Evolutionary conservation across 2,329 filamentous ascomycete genomes (phyloP).

Genomic region (Colletotrichum sp.): DNA sequence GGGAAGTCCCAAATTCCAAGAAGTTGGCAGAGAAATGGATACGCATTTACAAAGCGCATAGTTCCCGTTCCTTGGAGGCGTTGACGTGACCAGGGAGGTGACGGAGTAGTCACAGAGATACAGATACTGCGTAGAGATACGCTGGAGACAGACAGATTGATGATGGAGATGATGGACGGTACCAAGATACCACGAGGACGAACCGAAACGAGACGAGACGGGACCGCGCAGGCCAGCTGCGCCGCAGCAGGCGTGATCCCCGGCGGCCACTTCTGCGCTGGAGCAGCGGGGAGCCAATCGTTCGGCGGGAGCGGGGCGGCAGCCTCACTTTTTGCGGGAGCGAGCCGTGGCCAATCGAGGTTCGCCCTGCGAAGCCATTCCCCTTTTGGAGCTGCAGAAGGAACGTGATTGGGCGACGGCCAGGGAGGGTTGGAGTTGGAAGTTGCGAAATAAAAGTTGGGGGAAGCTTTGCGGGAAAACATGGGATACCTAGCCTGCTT

Average conservation of each 20-base stretch:
- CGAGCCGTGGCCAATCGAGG: conserved; percentile 13
- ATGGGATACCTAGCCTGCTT: not conserved
- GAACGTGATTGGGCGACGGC: not conserved
- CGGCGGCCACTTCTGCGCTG: not conserved
- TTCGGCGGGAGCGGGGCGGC: not conserved
- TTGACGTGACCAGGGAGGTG: not conserved
- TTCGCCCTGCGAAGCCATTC: not conserved
- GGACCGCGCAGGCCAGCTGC: not conserved
- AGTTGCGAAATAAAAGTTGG: not conserved
- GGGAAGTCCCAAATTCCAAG: not conserved
- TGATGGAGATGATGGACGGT: not conserved
- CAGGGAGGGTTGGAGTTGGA: not conserved
- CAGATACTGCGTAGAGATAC: not conserved
- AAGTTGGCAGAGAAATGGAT: not conserved
- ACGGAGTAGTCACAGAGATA: not conserved
- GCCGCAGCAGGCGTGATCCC: not conserved
- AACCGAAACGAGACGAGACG: conserved; percentile 1
- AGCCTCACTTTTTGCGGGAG: conserved; percentile 21
- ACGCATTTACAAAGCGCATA: not conserved
- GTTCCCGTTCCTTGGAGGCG: not conserved
- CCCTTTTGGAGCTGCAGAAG: not conserved
- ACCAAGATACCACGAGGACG: not conserved
- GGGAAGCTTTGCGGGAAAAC: not conserved
- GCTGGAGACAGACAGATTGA: not conserved
- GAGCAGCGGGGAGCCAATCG: conserved; percentile 10